These are phyloP conservation scores for Lipomyces anomalus DNA, from an alignment of 805 yeast genomes.

Conservation along the genomic window DNA sequence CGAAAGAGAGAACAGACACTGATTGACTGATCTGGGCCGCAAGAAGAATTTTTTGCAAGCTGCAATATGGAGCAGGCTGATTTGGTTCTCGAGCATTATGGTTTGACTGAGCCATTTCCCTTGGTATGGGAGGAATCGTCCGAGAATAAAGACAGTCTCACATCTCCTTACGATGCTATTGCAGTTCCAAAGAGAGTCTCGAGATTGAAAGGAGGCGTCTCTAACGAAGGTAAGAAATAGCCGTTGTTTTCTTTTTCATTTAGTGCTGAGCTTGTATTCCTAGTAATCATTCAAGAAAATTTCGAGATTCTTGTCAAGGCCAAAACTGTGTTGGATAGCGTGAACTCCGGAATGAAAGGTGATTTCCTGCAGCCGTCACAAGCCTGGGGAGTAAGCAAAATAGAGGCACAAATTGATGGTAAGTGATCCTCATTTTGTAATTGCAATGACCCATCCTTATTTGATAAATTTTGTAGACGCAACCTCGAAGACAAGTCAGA, in stretches of 20 bases:
- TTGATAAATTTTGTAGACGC: slow-evolving; percentile 33
- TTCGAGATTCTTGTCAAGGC: slow-evolving; percentile 59
- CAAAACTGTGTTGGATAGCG: slow-evolving; percentile 58
- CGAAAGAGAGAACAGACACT: no score
- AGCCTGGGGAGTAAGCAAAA: slow-evolving; percentile 33
- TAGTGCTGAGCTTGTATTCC: not conserved
- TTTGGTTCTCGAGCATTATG: slow-evolving; percentile 12
- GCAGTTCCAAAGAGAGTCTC: not conserved
- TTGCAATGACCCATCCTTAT: not conserved
- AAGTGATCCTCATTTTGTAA: slow-evolving; percentile 32
- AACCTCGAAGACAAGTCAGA: slow-evolving; percentile 46
- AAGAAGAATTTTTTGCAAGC: no score
- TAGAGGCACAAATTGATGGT: slow-evolving; percentile 37
- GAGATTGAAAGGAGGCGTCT: not conserved
- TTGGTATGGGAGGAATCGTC: slow-evolving; percentile 9
- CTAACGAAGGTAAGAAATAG: not conserved
- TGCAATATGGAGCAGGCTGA: slow-evolving; percentile 5
- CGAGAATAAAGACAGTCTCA: slow-evolving; percentile 9
- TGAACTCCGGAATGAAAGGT: slow-evolving; percentile 48
- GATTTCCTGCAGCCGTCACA: slow-evolving; percentile 33
- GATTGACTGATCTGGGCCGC: no score
- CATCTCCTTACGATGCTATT: not conserved
- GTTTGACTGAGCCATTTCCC: slow-evolving; percentile 18
- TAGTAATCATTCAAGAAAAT: slow-evolving; percentile 36
- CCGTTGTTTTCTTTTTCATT: not conserved